Percentiles rank a stretch among this genome's conserved stretches.
phyloP scores from a whole-genome alignment of 805 yeast genomes.

The Kluyveromyces wickerhamii region DNA sequence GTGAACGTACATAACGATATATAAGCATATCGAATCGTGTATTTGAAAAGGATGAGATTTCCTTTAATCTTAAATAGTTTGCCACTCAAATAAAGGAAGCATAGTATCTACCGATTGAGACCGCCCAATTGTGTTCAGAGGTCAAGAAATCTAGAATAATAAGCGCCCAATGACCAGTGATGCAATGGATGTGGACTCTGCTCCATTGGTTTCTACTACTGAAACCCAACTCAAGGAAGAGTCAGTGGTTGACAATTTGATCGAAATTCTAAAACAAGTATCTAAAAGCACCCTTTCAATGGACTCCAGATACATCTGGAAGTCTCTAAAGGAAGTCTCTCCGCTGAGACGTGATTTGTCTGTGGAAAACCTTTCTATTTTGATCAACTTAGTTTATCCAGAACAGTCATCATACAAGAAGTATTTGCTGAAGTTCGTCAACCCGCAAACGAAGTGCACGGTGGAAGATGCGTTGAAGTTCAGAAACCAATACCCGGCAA shows the following conservation, averaged over 20 bases:
- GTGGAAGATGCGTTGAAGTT: constrained; percentile 31
- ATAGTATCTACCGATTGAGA: no score
- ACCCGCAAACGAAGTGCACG: constrained; percentile 29
- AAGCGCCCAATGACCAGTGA: constrained; percentile 14
- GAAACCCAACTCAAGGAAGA: constrained; percentile 19
- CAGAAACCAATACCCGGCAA: constrained; percentile 26
- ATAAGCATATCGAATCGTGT: no score
- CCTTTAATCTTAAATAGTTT: background rate
- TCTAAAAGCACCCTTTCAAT: constrained; percentile 57
- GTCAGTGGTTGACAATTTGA: constrained; percentile 25
- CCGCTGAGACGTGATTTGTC: constrained; percentile 59
- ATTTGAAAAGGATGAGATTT: no score
- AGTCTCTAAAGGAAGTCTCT: constrained; percentile 77
- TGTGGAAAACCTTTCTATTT: constrained; percentile 43
- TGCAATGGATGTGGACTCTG: constrained; percentile 21
- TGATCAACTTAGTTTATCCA: constrained; percentile 52
- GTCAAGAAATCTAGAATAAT: no score
- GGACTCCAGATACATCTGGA: constrained; percentile 83
- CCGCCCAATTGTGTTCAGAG: no score
- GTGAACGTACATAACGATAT: no score
- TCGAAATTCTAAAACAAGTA: constrained; percentile 29
- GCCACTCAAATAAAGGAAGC: constrained; percentile 1
- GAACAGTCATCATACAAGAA: constrained; percentile 35
- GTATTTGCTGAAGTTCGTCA: constrained; percentile 35
- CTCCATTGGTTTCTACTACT: background rate